Percentiles rank a stretch among this genome's conserved stretches.
Evolutionary conservation across 192 early-diverging fungal genomes (phyloP).

Genomic region (Entomortierella parvispora): DNA sequence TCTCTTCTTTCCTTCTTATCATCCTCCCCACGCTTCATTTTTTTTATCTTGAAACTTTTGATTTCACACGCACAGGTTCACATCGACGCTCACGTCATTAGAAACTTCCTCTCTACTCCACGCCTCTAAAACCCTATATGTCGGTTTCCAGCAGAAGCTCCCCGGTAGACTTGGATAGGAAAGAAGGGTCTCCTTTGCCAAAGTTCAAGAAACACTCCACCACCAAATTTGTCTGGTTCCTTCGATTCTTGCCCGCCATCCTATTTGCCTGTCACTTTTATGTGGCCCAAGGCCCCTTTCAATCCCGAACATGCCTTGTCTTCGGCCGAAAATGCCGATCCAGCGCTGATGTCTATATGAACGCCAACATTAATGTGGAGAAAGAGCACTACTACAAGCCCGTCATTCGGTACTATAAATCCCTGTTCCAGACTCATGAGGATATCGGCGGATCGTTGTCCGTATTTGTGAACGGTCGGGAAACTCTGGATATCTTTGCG

Average conservation of each 20-base stretch:
- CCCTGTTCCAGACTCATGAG: constrained; percentile 50
- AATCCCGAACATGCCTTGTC: constrained; percentile 18
- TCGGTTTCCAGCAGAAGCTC: no score
- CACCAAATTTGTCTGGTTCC: neutral
- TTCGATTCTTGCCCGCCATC: constrained; percentile 23
- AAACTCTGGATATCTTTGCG: constrained; percentile 71
- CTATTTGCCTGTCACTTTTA: constrained; percentile 22
- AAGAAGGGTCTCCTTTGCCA: no score
- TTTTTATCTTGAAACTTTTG: no score
- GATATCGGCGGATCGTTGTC: constrained; percentile 60
- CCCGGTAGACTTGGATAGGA: no score
- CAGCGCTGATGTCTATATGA: constrained; percentile 1
- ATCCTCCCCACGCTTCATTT: no score
- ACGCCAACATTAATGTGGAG: constrained; percentile 9
- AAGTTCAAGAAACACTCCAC: no score
- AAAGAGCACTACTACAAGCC: constrained; percentile 15
- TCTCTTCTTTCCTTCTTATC: no score
- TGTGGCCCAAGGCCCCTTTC: constrained; percentile 28
- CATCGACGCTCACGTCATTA: no score
- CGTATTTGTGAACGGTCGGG: constrained; percentile 59
- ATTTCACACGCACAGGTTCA: no score
- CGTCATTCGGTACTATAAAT: constrained; percentile 7
- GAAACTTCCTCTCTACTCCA: no score
- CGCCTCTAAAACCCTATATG: no score
- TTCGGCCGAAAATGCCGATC: constrained; percentile 14